Evolutionary conservation across 305 asterid species (phyloP), one percentile per base, ranked within the genome.

Genomic region (Stenogyne calaminthoides): DNA sequence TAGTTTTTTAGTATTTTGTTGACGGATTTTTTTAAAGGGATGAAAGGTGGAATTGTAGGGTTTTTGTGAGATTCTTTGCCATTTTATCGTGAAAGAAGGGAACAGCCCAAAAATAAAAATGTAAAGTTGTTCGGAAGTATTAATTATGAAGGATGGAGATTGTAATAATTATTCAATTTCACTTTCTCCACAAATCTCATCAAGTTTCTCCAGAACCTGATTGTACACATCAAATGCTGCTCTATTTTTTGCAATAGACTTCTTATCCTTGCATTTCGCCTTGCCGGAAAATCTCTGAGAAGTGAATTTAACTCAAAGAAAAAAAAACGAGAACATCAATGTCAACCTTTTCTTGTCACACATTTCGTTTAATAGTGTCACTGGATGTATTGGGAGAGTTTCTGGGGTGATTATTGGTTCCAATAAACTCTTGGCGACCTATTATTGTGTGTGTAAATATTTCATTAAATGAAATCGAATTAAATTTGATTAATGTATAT

Each of bases 301-400:
- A n/a, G n/a, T n/a, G n/a, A n/a, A n/a, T n/a, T n/a, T n/a, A n/a
- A n/a, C n/a, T n/a, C n/a, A n/a, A n/a, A n/a, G n/a, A n/a, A n/a
- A n/a, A n/a, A n/a, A n/a, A n/a, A n/a, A n/a, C n/a, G n/a, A n/a
- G n/a, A n/a, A n/a, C n/a, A 64, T 10, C 14, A 65, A 7, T 11
- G 51, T 54, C n/a, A 65, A 36, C 15, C 73, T 77, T 0, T 76
- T 77, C 64, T 83, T 84, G 54, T 84, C 88, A 66, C 95, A 88
- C 1, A 86, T 22, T 75, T 90, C 92, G 3, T 40, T 27, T 1
- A 90, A 80, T 76, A 64, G 74, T 69, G 80, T 83, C 20, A 87
- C 89, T 0, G 91, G 93, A 72, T 90, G 87, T 14, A 49, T 58
- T 32, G 84, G 80, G 7, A 88, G 84, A 34, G 55, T 78, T 49